Evolutionary conservation across 495 filamentous ascomycete species (phyloP).

Genomic region (Darksidea phi): DNA sequence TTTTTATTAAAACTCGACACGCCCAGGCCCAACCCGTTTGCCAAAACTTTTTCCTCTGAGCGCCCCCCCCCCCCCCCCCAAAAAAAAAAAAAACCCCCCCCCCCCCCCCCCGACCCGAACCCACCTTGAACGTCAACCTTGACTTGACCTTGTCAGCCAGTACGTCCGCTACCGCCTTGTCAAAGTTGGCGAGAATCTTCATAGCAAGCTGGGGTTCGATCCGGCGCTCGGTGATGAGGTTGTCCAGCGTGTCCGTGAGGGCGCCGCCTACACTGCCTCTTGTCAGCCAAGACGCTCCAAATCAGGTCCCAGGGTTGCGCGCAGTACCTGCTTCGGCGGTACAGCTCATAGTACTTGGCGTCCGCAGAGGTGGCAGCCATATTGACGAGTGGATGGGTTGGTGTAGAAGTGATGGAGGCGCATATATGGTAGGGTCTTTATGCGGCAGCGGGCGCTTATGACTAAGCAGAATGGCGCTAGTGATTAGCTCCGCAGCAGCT

Average conservation of each 20-base stretch:
- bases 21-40: too few species aligned
- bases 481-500: constrained; percentile 18
- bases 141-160: constrained; percentile 88
- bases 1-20: too few species aligned
- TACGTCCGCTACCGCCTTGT: constrained; percentile 82
- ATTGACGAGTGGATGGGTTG: constrained; percentile 9
- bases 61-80: too few species aligned
- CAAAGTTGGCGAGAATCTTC: constrained; percentile 94
- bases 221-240: constrained; percentile 83
- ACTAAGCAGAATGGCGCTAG: constrained; percentile 19
- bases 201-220: constrained; percentile 98
- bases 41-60: too few species aligned
- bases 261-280: constrained; percentile 77
- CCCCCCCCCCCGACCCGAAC: too few species aligned
- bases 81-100: too few species aligned
- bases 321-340: constrained; percentile 88
- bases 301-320: neutral
- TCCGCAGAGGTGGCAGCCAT: constrained; percentile 34
- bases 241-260: constrained; percentile 93
- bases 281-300: constrained; percentile 19
- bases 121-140: constrained; percentile 90
- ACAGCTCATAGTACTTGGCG: constrained; percentile 82
- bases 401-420: constrained; percentile 17
- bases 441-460: neutral
- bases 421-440: neutral